phyloP scores from a whole-genome alignment of 139 green algal species.

The Micromonas pusilla region DNA sequence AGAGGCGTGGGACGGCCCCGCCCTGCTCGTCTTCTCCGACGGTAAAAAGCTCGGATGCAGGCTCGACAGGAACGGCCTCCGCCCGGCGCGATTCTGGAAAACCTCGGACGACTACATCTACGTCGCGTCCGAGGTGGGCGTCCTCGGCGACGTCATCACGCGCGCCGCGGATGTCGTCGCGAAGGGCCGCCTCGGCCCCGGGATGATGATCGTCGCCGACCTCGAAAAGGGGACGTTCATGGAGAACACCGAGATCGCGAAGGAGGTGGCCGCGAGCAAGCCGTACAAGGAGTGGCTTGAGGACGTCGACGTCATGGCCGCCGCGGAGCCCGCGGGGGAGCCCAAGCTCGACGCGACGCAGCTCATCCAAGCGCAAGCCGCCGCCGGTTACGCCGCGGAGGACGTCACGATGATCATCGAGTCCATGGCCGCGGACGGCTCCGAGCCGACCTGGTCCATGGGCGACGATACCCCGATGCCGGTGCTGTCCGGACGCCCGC shows the following conservation, averaged over 20 bases:
- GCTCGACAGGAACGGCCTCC: constrained; percentile 95
- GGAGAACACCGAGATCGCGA: constrained; percentile 75
- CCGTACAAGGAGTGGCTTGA: constrained; percentile 82
- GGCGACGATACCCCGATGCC: constrained; percentile 95
- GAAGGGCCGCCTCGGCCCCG: constrained; percentile 88
- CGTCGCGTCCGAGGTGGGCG: constrained; percentile 91
- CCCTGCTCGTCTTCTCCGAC: constrained; percentile 90
- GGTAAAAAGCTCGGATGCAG: constrained; percentile 33
- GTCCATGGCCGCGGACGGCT: constrained; percentile 73
- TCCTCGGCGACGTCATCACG: constrained; percentile 80
- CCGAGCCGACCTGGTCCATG: constrained; percentile 99
- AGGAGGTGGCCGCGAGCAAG: constrained; percentile 54
- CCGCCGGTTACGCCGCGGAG: constrained; percentile 64
- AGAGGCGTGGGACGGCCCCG: constrained; percentile 97
- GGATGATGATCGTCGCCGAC: constrained; percentile 91
- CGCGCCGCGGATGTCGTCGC: constrained; percentile 72
- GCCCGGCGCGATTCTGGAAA: constrained; percentile 91
- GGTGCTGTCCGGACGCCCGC: constrained; percentile 78
- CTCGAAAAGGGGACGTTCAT: constrained; percentile 73
- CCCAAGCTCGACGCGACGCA: not conserved
- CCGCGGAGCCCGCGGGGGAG: not conserved
- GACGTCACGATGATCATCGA: constrained; percentile 95
- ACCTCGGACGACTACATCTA: constrained; percentile 94
- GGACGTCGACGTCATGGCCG: constrained; percentile 14
- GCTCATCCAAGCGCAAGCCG: constrained; percentile 55